Percentiles rank a stretch among this genome's conserved stretches.
Conservation (phyloP, 345 rosid species). For the Rhodamnia rubescens region DNA sequence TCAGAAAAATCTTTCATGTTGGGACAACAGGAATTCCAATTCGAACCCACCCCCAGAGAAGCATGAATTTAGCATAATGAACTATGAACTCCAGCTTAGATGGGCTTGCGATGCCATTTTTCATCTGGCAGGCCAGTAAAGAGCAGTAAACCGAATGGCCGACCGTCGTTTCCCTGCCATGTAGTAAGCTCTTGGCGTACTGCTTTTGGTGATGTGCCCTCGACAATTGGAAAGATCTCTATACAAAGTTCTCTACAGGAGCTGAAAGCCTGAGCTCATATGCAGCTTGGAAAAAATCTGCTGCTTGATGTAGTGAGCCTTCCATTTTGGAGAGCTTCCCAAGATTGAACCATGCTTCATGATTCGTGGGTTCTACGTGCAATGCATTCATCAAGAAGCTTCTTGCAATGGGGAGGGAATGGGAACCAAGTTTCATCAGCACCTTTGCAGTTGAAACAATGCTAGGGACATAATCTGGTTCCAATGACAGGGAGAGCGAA, state of each 20-base stretch:
- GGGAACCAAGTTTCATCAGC: constrained; percentile 47
- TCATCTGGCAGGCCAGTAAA: background rate
- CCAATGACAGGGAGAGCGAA: constrained; percentile 55
- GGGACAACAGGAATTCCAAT: background rate
- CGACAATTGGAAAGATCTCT: background rate
- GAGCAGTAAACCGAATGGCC: background rate
- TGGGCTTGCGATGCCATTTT: background rate
- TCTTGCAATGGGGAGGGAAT: constrained; percentile 54
- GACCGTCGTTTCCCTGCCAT: background rate
- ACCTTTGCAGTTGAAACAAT: constrained; percentile 67
- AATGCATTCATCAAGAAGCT: constrained; percentile 84
- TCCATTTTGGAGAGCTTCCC: constrained; percentile 71
- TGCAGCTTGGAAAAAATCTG: constrained; percentile 88
- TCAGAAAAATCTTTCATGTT: background rate
- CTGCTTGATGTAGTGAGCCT: constrained; percentile 71
- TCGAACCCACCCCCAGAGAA: background rate
- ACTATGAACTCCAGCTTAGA: background rate
- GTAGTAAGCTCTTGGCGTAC: background rate
- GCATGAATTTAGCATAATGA: background rate
- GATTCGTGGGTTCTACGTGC: constrained; percentile 64
- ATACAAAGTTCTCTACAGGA: constrained; percentile 51
- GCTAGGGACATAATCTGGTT: constrained; percentile 79
- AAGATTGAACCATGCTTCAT: constrained; percentile 75
- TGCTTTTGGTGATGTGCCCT: background rate
- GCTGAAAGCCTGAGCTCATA: constrained; percentile 70